Evolutionary conservation across 306 rosid genomes (phyloP), one percentile per base, ranked within the genome.

Genomic region (Argentina anserina): DNA sequence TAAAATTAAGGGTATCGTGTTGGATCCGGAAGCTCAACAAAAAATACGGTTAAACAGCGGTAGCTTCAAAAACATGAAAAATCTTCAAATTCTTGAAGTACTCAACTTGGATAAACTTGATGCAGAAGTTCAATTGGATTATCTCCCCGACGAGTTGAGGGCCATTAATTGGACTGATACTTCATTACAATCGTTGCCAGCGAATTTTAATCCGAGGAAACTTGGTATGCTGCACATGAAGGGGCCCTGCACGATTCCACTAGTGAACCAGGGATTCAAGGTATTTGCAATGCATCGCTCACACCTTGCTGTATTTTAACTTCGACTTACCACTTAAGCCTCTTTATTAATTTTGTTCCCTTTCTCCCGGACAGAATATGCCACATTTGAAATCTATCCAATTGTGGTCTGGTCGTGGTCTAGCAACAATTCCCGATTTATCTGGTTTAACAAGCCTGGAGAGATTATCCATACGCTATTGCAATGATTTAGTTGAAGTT

Each of bases 21-120:
- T 14, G 4, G 3, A 17, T 34, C 37, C 37, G n/a, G n/a, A n/a
- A 34, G 37, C 37, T 34, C 53, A 14, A 11, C n/a, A 21, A n/a
- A 3, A 1, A 71, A 53, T 71, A 55, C 31, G 55, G n/a, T 73
- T 84, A 46, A 69, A 62, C 10, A 28, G 63, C 4, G 17, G 79
- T 29, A 49, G 68, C 76, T 81, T 84, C 20, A 21, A 2, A 53
- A 53, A 53, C 5, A 1, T 53, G 31, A 53, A 23, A 53, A 53
- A 9, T 23, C 60, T 53, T 53, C 60, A 53, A 23, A 53, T 53
- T 23, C 23, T 21, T 3, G 0, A 3, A 3, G 15, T 6, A 15
- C 4, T 15, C 1, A 46, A 15, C 13, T 3, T 2, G 49, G 4
- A n/a, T n/a, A n/a, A 42, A 1, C 9, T 52, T 52, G 3, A 0